A percentile compares a stretch with the other conserved stretches of the same genome.
Conservation (phyloP, 805 yeast genomes). For the Barnettozyma siamensis region DNA sequence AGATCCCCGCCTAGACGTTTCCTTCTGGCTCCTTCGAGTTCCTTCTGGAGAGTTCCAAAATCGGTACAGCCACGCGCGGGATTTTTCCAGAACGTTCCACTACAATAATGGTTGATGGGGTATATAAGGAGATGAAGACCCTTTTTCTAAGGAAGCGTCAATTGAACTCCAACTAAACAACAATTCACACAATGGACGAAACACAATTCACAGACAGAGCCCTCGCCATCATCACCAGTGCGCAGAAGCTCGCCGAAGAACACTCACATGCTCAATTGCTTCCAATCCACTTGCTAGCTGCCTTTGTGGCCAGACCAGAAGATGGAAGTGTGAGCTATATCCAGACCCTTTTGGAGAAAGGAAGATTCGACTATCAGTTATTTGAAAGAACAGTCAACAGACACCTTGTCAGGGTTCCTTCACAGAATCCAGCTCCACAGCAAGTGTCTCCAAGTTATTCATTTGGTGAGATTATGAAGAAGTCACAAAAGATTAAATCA, state of each 20-base stretch:
- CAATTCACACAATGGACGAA: conserved; percentile 35
- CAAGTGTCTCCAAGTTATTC: conserved; percentile 71
- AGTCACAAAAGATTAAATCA: conserved; percentile 70
- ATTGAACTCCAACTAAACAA: no score
- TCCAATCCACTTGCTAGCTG: conserved; percentile 90
- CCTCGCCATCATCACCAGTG: conserved; percentile 68
- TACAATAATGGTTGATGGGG: no score
- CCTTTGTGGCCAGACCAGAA: conserved; percentile 63
- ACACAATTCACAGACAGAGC: conserved; percentile 94
- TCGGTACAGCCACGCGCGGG: conserved; percentile 1
- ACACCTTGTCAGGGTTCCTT: conserved; percentile 76
- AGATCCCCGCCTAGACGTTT: background rate
- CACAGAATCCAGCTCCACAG: conserved; percentile 84
- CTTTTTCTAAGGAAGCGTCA: no score
- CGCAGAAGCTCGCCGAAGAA: conserved; percentile 77
- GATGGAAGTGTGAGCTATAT: conserved; percentile 60
- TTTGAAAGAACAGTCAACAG: conserved; percentile 78
- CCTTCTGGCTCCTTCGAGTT: conserved; percentile 2
- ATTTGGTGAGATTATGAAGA: conserved; percentile 67
- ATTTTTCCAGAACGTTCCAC: conserved; percentile 6
- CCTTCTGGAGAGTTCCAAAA: conserved; percentile 3
- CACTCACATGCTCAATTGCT: conserved; percentile 75
- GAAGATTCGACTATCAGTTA: conserved; percentile 78
- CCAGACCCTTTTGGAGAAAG: conserved; percentile 78
- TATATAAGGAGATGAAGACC: background rate